Base-by-base conservation (phyloP, 1,284 basidiomycete species). In the Cerrena zonata region DNA sequence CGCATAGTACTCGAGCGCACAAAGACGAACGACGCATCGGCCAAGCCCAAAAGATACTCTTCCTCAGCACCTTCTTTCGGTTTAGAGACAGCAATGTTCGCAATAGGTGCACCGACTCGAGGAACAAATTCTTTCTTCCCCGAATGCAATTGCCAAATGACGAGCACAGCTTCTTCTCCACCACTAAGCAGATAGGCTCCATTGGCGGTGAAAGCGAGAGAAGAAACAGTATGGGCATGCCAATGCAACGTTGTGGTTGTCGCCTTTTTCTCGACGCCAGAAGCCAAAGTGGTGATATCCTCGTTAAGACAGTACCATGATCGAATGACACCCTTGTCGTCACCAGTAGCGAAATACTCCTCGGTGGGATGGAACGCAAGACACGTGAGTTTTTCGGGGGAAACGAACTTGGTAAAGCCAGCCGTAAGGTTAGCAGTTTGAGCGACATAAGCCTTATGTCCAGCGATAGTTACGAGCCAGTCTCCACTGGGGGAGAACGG, bases 181-280 rank as follows among this genome's bases (percentile, higher is more conserved):
- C 94, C 96, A 49, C 91, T 96, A 44, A 99, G 71, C 19, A 99
- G 72, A 65, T 97, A 94, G 2, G 92, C 88, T 12, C 96, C 96
- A 57, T 94, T 94, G 2, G 85, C 70, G 0, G 93, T 91, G 67
- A 97, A 99, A 0, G 86, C 75, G 23, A 99, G 69, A 1, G 90
- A 88, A 2, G 89, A 84, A n/a, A 99, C 91, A 4, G 92, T 82
- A 65, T 99, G 94, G 0, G 95, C 89, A 65, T 99, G 96, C 96
- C 96, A 99, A 68, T 98, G 95, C 45, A 97, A 71, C 3, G 85
- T 81, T 1, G 91, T 89, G 1, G 93, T 95, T 54, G 91, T 86
- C 1, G 87, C 80, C 54, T 78, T 82, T 67, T 84, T 86, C 67
- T 87, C 84, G 21, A 83, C 76, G 12, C 78, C 81, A 37, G 73